Evolutionary conservation across 441 rosid species (phyloP).

Genomic region (Viola pubescens): DNA sequence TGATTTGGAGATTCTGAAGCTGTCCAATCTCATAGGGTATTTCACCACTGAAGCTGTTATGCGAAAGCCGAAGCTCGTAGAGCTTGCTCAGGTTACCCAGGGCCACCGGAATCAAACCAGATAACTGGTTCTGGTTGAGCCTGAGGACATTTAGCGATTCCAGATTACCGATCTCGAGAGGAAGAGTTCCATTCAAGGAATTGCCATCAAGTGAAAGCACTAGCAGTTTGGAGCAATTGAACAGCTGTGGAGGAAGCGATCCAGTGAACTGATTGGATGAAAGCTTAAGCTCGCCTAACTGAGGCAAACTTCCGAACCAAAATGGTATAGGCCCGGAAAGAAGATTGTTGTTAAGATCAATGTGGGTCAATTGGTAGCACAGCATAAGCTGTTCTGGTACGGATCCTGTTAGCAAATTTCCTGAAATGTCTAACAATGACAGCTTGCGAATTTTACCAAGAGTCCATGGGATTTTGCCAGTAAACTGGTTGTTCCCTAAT

Average conservation of each 20-base stretch:
- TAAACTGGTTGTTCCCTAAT: constrained; percentile 56
- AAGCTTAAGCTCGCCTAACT: constrained; percentile 68
- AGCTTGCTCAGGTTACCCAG: constrained; percentile 61
- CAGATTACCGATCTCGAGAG: constrained; percentile 45
- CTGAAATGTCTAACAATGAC: constrained; percentile 55
- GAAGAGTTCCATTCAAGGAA: constrained; percentile 49
- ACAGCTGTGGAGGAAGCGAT: constrained; percentile 49
- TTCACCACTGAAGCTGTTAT: constrained; percentile 51
- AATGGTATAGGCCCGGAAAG: constrained; percentile 56
- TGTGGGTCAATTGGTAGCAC: constrained; percentile 60
- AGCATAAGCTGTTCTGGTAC: constrained; percentile 52
- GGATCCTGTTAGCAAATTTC: constrained; percentile 55
- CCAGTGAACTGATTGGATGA: constrained; percentile 55
- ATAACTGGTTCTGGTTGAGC: constrained; percentile 44
- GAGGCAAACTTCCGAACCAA: constrained; percentile 58
- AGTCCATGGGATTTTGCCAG: constrained; percentile 67
- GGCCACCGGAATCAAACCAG: constrained; percentile 50
- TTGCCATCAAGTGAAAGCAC: constrained; percentile 60
- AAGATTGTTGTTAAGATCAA: constrained; percentile 67
- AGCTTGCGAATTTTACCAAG: constrained; percentile 55
- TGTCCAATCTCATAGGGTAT: constrained; percentile 60
- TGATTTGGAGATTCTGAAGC: constrained; percentile 62
- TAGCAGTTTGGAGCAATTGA: constrained; percentile 52
- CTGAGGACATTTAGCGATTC: constrained; percentile 51
- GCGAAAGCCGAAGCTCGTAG: constrained; percentile 56